phyloP scores from a whole-genome alignment of 768 basidiomycete species.

The Lentinula lateritia region DNA sequence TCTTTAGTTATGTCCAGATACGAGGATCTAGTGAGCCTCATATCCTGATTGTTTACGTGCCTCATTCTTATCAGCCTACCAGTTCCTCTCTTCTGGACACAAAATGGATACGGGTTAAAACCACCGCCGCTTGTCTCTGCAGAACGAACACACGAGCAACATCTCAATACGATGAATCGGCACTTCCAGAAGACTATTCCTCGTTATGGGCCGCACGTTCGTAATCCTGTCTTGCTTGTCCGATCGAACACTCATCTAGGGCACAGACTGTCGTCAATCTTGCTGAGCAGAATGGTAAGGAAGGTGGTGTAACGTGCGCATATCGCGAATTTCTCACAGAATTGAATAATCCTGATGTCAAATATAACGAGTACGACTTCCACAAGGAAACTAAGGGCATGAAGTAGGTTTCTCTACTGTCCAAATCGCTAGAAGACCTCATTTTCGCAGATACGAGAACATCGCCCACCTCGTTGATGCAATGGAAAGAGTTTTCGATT shows the following conservation, averaged over 20 bases:
- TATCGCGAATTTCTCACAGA: conserved; percentile 68
- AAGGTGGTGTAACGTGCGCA: conserved; percentile 70
- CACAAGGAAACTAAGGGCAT: conserved; percentile 92
- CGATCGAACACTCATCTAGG: conserved; percentile 5
- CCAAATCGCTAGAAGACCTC: neutral
- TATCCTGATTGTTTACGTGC: neutral
- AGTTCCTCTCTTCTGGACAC: conserved; percentile 95
- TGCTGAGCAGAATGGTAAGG: conserved; percentile 88
- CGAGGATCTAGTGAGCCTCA: conserved; percentile 77
- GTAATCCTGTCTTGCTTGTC: conserved; percentile 11
- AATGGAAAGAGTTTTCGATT: conserved; percentile 71
- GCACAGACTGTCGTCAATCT: conserved; percentile 78
- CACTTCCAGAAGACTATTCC: conserved; percentile 67
- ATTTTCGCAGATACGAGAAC: conserved; percentile 69
- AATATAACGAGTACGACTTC: conserved; percentile 87
- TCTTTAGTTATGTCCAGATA: conserved; percentile 87
- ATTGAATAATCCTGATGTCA: conserved; percentile 28
- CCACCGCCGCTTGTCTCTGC: conserved; percentile 76
- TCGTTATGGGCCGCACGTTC: conserved; percentile 75
- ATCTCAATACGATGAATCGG: conserved; percentile 60
- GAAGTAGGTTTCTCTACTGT: conserved; percentile 52
- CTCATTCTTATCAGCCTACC: conserved; percentile 8
- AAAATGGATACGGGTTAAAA: conserved; percentile 81
- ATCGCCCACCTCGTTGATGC: conserved; percentile 69
- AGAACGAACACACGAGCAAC: conserved; percentile 70